A percentile compares a stretch with the other conserved stretches of the same genome.
These are phyloP conservation scores for Carex sylvatica DNA, from an alignment of 202 grass and related monocot genomes.

Conservation along the genomic window DNA sequence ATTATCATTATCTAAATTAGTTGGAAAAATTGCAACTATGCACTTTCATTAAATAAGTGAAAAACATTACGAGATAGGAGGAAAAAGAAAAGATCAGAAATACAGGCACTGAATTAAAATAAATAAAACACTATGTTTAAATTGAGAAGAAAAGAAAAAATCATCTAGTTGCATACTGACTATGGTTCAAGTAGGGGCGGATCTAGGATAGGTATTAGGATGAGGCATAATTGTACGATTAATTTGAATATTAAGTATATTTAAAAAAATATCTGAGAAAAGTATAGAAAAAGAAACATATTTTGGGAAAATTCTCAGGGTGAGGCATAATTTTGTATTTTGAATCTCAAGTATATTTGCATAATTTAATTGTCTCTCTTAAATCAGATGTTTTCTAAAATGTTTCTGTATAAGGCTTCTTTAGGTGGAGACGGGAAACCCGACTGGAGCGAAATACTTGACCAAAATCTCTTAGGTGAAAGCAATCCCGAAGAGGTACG, in stretches of 20 bases:
- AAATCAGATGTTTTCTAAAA: slow-evolving; percentile 3
- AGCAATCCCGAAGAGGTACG: slow-evolving; percentile 54
- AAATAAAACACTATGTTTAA: background rate
- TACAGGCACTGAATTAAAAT: background rate
- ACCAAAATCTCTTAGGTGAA: slow-evolving; percentile 59
- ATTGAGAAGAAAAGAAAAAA: background rate
- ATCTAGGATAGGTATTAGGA: too few relatives aligned
- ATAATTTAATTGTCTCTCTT: background rate
- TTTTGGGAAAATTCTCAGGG: too few relatives aligned
- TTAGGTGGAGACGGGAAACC: slow-evolving; percentile 72
- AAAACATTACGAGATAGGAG: background rate
- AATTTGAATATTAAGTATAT: too few relatives aligned
- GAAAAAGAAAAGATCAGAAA: background rate
- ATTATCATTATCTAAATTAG: background rate
- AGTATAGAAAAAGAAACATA: too few relatives aligned
- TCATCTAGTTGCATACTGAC: background rate
- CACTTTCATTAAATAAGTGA: background rate
- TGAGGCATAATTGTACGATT: too few relatives aligned
- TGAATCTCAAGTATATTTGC: background rate
- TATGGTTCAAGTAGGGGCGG: too few relatives aligned
- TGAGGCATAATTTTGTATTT: too few relatives aligned
- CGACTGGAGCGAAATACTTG: slow-evolving; percentile 83
- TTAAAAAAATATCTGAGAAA: too few relatives aligned
- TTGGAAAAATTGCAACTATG: background rate
- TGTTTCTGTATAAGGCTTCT: slow-evolving; percentile 52